Percentiles rank a stretch among this genome's conserved stretches.
Evolutionary conservation across 129 eudicot species (phyloP).

Genomic region (Artemisia tridentata): DNA sequence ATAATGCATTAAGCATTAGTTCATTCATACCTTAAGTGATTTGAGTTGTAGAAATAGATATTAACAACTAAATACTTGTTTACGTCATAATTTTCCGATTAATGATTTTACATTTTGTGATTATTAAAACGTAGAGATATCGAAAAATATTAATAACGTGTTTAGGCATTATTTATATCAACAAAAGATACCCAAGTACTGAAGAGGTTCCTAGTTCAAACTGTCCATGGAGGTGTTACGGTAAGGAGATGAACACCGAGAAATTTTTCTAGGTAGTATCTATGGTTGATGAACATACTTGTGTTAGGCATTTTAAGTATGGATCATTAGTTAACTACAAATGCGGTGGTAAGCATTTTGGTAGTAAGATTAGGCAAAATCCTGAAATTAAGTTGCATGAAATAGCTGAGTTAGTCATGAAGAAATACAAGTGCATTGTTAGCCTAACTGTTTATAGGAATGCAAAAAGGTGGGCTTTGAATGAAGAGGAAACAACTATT

Average conservation of each 20-base stretch:
- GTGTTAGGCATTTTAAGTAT: neutral
- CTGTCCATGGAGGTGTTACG: neutral
- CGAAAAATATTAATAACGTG: no score
- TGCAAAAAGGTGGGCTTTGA: no score
- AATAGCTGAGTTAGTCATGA: neutral
- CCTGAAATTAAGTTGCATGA: neutral
- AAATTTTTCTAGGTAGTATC: neutral
- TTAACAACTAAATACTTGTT: no score
- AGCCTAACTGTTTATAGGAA: neutral
- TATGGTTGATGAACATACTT: neutral
- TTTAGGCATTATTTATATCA: no score
- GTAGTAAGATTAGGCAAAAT: neutral
- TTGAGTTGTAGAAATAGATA: no score
- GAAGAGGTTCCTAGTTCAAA: neutral
- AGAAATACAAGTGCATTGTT: neutral
- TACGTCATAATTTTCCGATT: no score
- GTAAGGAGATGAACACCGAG: neutral
- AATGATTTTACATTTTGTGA: no score
- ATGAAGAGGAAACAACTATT: no score
- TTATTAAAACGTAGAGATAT: no score
- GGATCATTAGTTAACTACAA: no score
- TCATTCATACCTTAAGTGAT: no score
- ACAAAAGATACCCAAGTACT: neutral
- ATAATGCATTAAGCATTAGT: no score
- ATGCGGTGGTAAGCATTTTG: neutral